Conservation (phyloP, 2,329 filamentous ascomycete species). For the Calonectria pteridis region DNA sequence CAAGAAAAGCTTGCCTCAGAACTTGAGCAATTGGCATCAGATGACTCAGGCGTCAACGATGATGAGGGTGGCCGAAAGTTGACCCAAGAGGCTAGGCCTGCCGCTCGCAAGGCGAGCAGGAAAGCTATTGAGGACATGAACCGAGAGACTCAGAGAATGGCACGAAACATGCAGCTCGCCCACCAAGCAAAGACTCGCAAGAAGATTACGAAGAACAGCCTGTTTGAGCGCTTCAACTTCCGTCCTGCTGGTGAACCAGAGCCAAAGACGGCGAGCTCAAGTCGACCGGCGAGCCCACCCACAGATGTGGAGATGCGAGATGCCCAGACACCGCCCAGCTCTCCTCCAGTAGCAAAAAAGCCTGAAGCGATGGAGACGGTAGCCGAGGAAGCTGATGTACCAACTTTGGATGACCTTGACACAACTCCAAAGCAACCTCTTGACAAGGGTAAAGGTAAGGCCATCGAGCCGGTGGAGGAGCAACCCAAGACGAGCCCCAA, state of each 20-base stretch:
- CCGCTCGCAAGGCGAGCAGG: constrained; percentile 86
- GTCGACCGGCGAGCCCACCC: constrained; percentile 63
- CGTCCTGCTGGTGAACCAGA: constrained; percentile 57
- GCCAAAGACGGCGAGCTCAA: constrained; percentile 65
- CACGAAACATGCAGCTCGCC: constrained; percentile 88
- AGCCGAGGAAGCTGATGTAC: constrained; percentile 33
- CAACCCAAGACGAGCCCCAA: constrained; percentile 44
- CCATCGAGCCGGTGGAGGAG: constrained; percentile 38
- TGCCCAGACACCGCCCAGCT: constrained; percentile 79
- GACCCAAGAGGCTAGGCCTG: constrained; percentile 77
- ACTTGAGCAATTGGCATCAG: constrained; percentile 50
- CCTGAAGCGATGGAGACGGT: constrained; percentile 24
- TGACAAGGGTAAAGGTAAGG: constrained; percentile 74
- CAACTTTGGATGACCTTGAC: constrained; percentile 53
- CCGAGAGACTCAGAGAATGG: constrained; percentile 92
- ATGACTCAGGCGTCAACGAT: constrained; percentile 66
- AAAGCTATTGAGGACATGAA: constrained; percentile 96
- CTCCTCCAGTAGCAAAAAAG: constrained; percentile 62
- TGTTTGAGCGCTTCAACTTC: constrained; percentile 89
- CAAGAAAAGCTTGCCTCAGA: constrained; percentile 52
- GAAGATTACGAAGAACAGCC: constrained; percentile 84
- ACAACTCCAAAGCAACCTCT: constrained; percentile 48
- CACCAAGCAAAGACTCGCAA: constrained; percentile 93
- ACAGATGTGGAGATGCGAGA: constrained; percentile 66
- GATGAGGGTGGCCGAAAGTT: constrained; percentile 74